Conservation (phyloP, 768 basidiomycete species). For the Termitomyces sp. region DNA sequence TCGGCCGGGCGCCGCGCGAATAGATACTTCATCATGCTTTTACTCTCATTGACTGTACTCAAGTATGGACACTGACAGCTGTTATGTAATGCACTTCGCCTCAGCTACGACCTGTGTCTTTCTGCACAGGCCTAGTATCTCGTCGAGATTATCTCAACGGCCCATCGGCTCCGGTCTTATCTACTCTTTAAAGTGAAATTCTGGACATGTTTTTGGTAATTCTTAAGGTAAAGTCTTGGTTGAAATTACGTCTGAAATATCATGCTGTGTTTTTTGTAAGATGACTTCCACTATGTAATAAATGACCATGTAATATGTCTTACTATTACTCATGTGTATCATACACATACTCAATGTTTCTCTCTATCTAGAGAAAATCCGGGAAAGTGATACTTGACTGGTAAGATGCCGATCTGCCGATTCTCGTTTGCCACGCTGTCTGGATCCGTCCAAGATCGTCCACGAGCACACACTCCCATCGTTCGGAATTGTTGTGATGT, state of each 20-base stretch:
- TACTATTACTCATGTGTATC: too few species aligned
- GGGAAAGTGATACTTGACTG: too few species aligned
- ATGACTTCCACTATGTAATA: too few species aligned
- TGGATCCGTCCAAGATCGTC: neutral
- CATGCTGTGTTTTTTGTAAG: neutral
- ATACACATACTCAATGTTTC: too few species aligned
- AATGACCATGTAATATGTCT: too few species aligned
- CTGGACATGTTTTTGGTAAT: neutral
- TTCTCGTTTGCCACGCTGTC: neutral
- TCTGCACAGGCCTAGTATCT: too few species aligned
- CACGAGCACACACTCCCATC: neutral
- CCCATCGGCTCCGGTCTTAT: neutral
- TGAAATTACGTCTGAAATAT: neutral
- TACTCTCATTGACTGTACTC: too few species aligned
- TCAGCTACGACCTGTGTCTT: too few species aligned
- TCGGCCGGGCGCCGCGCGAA: neutral
- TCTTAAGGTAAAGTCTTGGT: neutral
- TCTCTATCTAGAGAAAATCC: too few species aligned
- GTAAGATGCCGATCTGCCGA: neutral
- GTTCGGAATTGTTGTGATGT: neutral
- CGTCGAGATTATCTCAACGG: neutral
- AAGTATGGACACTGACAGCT: neutral
- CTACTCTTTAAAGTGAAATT: too few species aligned
- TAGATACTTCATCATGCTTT: neutral
- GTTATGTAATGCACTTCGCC: neutral